phyloP scores from a whole-genome alignment of 768 basidiomycete genomes.

The Trametes gibbosa region DNA sequence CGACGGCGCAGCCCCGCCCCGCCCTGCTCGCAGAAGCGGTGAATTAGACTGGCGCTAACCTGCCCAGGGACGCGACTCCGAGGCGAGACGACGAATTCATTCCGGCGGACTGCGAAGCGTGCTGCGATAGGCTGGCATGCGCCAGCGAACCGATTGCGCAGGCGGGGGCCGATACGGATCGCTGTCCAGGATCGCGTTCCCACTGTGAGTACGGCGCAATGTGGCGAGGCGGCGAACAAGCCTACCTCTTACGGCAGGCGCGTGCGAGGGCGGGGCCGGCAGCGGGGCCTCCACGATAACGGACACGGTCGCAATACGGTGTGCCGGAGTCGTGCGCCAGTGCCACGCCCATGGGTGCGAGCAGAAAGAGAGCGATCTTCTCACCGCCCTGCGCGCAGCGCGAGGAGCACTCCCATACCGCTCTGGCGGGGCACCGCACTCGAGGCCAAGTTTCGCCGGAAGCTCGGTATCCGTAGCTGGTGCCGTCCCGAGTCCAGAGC shows the following conservation, averaged over 20 bases:
- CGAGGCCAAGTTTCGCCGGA: conserved; percentile 15
- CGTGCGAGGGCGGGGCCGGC: conserved; percentile 9
- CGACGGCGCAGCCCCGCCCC: neutral
- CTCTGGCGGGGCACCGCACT: conserved; percentile 9
- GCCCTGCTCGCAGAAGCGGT: neutral
- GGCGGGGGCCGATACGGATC: neutral
- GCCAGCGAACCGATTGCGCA: neutral
- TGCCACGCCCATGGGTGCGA: conserved; percentile 6
- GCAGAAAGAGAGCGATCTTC: conserved; percentile 9
- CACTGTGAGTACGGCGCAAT: conserved; percentile 16
- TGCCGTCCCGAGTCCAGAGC: conserved; percentile 5
- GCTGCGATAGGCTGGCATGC: neutral
- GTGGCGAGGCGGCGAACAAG: neutral
- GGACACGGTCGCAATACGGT: neutral
- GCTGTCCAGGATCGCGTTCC: conserved; percentile 2
- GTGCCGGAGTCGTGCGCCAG: neutral
- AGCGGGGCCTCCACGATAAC: conserved; percentile 2
- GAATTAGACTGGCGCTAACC: neutral
- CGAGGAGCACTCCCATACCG: conserved; percentile 13
- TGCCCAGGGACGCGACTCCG: neutral
- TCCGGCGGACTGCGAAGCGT: too few relatives aligned
- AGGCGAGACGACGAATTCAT: neutral
- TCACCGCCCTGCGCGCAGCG: conserved; percentile 3
- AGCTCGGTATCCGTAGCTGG: conserved; percentile 11
- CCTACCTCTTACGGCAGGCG: conserved; percentile 10